Conservation (phyloP, 2,329 filamentous ascomycete genomes). For the Aspergillus candidus region DNA sequence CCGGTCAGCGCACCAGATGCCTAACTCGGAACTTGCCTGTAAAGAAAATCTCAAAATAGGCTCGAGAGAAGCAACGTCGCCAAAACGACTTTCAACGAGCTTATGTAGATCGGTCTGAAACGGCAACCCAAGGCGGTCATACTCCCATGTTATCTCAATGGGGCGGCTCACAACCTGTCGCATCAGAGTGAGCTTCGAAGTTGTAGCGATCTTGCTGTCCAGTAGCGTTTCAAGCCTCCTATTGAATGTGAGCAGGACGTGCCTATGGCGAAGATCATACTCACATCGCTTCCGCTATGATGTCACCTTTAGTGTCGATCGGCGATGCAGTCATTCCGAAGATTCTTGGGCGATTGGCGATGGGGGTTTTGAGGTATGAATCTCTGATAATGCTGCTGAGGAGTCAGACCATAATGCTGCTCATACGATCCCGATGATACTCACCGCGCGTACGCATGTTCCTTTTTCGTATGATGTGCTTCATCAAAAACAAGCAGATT, state of each 20-base stretch:
- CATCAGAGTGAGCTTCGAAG: constrained; percentile 54
- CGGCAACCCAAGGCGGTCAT: constrained; percentile 47
- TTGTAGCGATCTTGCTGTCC: constrained; percentile 77
- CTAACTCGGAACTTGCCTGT: constrained; percentile 60
- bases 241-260: constrained; percentile 6
- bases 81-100: constrained; percentile 49
- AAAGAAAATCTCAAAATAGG: constrained; percentile 56
- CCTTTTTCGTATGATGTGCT: constrained; percentile 91
- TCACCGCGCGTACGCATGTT: constrained; percentile 74
- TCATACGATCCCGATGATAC: not conserved
- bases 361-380: constrained; percentile 59
- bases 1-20: constrained; percentile 76
- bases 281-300: constrained; percentile 59
- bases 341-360: constrained; percentile 60
- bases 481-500: constrained; percentile 94
- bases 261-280: constrained; percentile 5
- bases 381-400: constrained; percentile 68
- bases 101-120: constrained; percentile 62
- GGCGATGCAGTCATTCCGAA: constrained; percentile 98
- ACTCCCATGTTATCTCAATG: constrained; percentile 52
- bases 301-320: constrained; percentile 72
- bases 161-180: constrained; percentile 55
- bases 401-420: constrained; percentile 6
- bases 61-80: constrained; percentile 48
- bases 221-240: constrained; percentile 69